A percentile compares a stretch with the other conserved stretches of the same genome.
phyloP scores from a whole-genome alignment of 208 protist species.

The Wallacemonas sp. region DNA sequence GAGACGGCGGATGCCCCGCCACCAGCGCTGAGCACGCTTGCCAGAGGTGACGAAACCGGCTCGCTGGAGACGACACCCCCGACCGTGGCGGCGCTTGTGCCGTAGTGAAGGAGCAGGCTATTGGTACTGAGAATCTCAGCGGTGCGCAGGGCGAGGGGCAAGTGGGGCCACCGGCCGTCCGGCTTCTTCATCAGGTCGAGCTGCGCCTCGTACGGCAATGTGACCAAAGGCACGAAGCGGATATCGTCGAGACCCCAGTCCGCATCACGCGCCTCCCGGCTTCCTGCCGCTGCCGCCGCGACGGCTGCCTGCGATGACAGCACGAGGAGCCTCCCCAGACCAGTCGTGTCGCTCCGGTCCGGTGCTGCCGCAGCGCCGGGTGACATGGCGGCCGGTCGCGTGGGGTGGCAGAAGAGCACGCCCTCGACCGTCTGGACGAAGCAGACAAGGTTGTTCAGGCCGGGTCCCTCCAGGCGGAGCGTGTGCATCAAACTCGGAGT shows the following conservation, averaged over 20 bases:
- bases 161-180: constrained; percentile 79
- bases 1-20: no score
- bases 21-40: background rate
- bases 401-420: constrained; percentile 62
- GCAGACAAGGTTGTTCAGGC: constrained; percentile 45
- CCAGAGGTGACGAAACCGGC: background rate
- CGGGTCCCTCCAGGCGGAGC: constrained; percentile 8
- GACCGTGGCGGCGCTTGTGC: constrained; percentile 27
- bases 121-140: constrained; percentile 57
- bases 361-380: background rate
- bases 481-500: background rate
- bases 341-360: background rate
- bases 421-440: constrained; percentile 62
- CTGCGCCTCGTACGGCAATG: constrained; percentile 10
- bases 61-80: constrained; percentile 1
- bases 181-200: constrained; percentile 33
- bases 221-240: background rate
- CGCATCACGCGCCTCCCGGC: background rate
- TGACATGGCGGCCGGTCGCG: background rate
- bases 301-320: background rate
- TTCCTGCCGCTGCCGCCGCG: background rate
- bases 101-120: constrained; percentile 51
- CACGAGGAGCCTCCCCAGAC: background rate
- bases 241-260: background rate
- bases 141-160: constrained; percentile 58